Percentiles rank a stretch among this genome's conserved stretches.
These are phyloP conservation scores for Moesziomyces sp. DNA, from an alignment of 1,284 basidiomycete species.

Conservation along the genomic window DNA sequence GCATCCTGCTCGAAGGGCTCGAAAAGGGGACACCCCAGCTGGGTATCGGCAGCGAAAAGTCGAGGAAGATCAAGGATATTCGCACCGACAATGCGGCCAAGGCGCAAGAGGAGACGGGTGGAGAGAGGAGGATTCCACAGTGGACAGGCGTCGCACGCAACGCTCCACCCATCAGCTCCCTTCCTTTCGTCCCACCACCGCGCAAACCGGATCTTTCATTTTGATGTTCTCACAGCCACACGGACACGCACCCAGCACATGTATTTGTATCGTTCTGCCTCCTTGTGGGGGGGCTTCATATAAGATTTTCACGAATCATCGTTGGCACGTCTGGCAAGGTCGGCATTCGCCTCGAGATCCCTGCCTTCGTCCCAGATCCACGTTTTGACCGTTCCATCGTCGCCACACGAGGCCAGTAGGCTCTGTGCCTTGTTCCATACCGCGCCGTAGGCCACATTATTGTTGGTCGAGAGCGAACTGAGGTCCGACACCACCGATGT, in stretches of 20 bases:
- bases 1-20: slow-evolving; percentile 64
- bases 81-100: slow-evolving; percentile 21
- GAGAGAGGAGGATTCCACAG: slow-evolving; percentile 50
- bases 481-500: slow-evolving; percentile 26
- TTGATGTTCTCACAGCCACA: slow-evolving; percentile 3
- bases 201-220: slow-evolving; percentile 29
- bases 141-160: slow-evolving; percentile 50
- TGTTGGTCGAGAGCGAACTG: slow-evolving; percentile 39
- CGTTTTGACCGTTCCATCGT: slow-evolving; percentile 70
- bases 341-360: slow-evolving; percentile 29
- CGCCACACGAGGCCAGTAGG: slow-evolving; percentile 68
- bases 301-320: slow-evolving; percentile 10
- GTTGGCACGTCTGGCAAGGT: slow-evolving; percentile 22
- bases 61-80: slow-evolving; percentile 44
- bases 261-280: slow-evolving; percentile 24
- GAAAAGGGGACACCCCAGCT: slow-evolving; percentile 63
- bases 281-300: too few species aligned
- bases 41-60: slow-evolving; percentile 60
- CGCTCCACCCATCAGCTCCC: slow-evolving; percentile 25
- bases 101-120: not conserved
- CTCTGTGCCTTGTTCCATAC: slow-evolving; percentile 69
- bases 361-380: slow-evolving; percentile 67
- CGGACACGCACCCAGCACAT: not conserved
- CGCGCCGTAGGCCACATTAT: slow-evolving; percentile 69
- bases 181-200: slow-evolving; percentile 27